Evolutionary conservation across 768 basidiomycete species (phyloP).

Genomic region (Rhodocollybia butyracea): DNA sequence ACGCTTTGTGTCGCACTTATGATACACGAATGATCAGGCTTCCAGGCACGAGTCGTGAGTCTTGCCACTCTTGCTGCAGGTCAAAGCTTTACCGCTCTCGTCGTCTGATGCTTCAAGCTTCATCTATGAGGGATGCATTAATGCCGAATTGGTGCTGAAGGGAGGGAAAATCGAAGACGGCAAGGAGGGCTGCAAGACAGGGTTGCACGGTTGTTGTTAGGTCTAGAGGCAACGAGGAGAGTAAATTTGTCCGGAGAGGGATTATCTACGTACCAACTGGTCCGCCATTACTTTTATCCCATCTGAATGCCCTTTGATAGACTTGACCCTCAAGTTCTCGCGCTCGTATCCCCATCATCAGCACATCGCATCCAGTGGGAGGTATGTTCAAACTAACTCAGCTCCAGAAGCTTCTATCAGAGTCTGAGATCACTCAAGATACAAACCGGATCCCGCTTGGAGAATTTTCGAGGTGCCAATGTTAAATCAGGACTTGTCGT

Average conservation of each 20-base stretch:
- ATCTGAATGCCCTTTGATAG: background rate
- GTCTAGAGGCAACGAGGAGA: background rate
- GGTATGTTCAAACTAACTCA: background rate
- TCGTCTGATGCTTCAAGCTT: slow-evolving; percentile 37
- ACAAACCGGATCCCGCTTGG: slow-evolving; percentile 4
- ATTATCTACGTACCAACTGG: slow-evolving; percentile 10
- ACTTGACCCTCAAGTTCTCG: slow-evolving; percentile 13
- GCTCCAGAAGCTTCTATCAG: background rate
- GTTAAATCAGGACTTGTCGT: background rate
- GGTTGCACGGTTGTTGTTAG: background rate
- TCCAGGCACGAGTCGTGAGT: too few relatives aligned
- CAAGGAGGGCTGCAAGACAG: slow-evolving; percentile 30
- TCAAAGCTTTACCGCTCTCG: too few relatives aligned
- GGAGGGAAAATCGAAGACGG: slow-evolving; percentile 15
- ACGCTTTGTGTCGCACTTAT: too few relatives aligned
- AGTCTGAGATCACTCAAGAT: background rate
- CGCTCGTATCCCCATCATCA: slow-evolving; percentile 20
- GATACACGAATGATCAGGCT: too few relatives aligned
- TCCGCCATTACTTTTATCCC: slow-evolving; percentile 9
- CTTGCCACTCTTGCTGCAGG: too few relatives aligned
- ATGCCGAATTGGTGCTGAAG: slow-evolving; percentile 21
- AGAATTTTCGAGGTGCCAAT: background rate
- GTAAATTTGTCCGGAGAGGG: slow-evolving; percentile 3
- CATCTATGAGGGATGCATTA: slow-evolving; percentile 27
- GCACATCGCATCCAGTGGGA: slow-evolving; percentile 23